Base-by-base conservation (phyloP, 2,329 filamentous ascomycete genomes). In the Hysterium pulicare region DNA sequence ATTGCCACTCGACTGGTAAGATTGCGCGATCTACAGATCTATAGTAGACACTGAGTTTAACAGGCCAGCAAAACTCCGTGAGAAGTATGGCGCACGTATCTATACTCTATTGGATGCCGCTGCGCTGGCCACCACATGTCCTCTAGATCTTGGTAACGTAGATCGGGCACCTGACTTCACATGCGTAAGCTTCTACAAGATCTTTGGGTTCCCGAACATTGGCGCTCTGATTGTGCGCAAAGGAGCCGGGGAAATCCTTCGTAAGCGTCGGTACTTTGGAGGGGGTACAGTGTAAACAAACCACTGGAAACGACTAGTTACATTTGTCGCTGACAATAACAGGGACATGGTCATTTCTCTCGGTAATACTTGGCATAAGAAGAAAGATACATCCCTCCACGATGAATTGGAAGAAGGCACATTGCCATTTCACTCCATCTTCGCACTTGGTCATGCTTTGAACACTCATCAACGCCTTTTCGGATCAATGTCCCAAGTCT, bases 181-280 rank as follows among this genome's bases (percentile, higher is more conserved):
- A 0, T 83, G 86, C 0, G 58, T 96, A 21, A 96, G 90, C 59
- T 84, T 97, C 51, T 94, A 96, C 70, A 97, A 97, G 64, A 90
- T 95, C 11, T 97, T 96, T 62, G 91, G 91, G 1, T 96, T 95
- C 50, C 91, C 91, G 0, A 87, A 96, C 59, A 73, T 97, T 1
- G 91, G 91, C 1, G 90, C 83, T 1, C 69, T 97, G 42, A 81
- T 97, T 15, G 82, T 97, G 5, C 82, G 86, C 20, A 90, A 87
- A 50, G 73, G 79, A 13, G 79, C 86, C 3, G 81, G 79, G 2
- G 64, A 76, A 31, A 40, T 71, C 78, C 33, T 74, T 71, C 39
- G 68, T 72, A 41, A 74, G 16, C 70, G 79, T 31, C 75, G 71
- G 46, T 87, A 84, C 56, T 86, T 87, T 54, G 83, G 82, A 16